phyloP scores from a whole-genome alignment of 306 rosid genomes.

The Sesbania bispinosa region DNA sequence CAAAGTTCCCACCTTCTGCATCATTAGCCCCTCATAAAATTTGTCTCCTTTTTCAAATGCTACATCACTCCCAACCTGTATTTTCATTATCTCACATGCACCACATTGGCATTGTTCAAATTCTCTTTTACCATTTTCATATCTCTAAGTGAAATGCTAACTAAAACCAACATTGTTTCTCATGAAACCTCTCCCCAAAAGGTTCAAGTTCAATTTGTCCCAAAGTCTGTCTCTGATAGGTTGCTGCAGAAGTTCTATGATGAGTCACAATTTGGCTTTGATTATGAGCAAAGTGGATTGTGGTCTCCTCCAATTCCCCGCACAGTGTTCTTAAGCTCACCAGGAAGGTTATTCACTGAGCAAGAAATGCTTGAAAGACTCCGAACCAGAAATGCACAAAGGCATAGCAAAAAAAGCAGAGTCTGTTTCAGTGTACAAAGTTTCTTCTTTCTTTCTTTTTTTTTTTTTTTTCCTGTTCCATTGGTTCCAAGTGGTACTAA shows the following conservation, averaged over 20 bases:
- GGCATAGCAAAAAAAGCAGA: slow-evolving; percentile 24
- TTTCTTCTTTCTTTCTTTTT: background rate
- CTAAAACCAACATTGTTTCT: slow-evolving; percentile 20
- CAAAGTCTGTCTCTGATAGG: slow-evolving; percentile 55
- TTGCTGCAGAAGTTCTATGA: slow-evolving; percentile 67
- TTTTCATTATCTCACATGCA: slow-evolving; percentile 26
- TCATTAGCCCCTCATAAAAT: slow-evolving; percentile 26
- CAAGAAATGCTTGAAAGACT: slow-evolving; percentile 54
- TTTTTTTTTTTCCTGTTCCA: slow-evolving; percentile 21
- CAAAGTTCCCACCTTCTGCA: slow-evolving; percentile 35
- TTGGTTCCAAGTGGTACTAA: slow-evolving; percentile 6
- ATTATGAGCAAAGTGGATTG: slow-evolving; percentile 72
- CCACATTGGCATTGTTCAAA: slow-evolving; percentile 8
- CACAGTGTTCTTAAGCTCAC: slow-evolving; percentile 61
- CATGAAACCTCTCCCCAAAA: slow-evolving; percentile 12
- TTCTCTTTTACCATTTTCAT: slow-evolving; percentile 6
- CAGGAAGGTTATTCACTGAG: slow-evolving; percentile 49
- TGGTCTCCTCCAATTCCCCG: slow-evolving; percentile 84
- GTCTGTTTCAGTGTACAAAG: slow-evolving; percentile 33
- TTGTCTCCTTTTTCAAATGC: slow-evolving; percentile 31
- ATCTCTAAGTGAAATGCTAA: slow-evolving; percentile 24
- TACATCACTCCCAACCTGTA: slow-evolving; percentile 25
- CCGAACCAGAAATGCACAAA: slow-evolving; percentile 23
- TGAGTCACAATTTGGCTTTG: slow-evolving; percentile 52
- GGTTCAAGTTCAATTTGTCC: slow-evolving; percentile 55